Evolutionary conservation across 495 filamentous ascomycete genomes (phyloP).

Genomic region (Xylaria longipes): DNA sequence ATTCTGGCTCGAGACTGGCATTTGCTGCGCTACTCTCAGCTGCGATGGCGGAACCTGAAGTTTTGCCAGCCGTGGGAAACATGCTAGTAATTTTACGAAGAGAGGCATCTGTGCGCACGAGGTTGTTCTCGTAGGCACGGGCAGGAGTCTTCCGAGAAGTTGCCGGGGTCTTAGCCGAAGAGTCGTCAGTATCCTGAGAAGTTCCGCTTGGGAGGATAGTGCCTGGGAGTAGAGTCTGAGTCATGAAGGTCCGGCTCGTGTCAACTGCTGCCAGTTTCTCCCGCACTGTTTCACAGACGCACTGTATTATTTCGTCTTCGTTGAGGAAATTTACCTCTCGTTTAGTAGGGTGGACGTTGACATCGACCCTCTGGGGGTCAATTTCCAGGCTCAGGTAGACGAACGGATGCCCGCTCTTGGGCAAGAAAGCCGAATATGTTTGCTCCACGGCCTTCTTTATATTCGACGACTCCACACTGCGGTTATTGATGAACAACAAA

Average conservation of each 20-base stretch:
- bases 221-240: conserved; percentile 86
- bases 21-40: conserved; percentile 36
- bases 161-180: conserved; percentile 48
- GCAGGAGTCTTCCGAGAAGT: conserved; percentile 49
- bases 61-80: conserved; percentile 62
- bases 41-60: conserved; percentile 23
- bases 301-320: conserved; percentile 95
- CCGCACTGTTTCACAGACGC: conserved; percentile 81
- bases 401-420: conserved; percentile 95
- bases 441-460: conserved; percentile 92
- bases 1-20: conserved; percentile 60
- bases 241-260: conserved; percentile 92
- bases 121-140: conserved; percentile 83
- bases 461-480: conserved; percentile 90
- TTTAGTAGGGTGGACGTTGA: conserved; percentile 98
- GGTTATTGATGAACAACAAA: conserved; percentile 96
- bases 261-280: conserved; percentile 86
- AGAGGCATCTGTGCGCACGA: conserved; percentile 89
- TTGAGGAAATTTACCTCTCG: conserved; percentile 98
- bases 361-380: conserved; percentile 91
- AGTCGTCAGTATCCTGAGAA: conserved; percentile 37
- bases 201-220: conserved; percentile 50
- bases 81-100: conserved; percentile 96
- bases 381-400: conserved; percentile 92
- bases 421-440: conserved; percentile 87